Evolutionary conservation across 164 flowering plant species (phyloP), one percentile per base, ranked within the genome.

Genomic region (Sextonia rubra): DNA sequence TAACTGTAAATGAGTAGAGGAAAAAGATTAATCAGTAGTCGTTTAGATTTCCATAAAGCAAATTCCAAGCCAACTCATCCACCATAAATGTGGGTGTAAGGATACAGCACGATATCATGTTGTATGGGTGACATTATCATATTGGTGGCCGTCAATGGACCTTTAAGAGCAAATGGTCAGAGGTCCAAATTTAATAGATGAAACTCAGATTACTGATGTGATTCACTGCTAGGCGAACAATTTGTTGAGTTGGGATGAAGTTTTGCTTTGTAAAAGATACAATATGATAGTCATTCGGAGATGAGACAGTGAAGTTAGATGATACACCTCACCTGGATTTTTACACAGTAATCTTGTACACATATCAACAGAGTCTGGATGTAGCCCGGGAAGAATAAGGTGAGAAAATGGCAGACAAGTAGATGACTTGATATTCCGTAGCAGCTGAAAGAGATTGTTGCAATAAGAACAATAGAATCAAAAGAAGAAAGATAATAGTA

Each of bases 351-450:
- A 75, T 66, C 82, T 85, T 63, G 77, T 75, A 75, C 90, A 89
- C 71, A 89, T 71, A 75, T 89, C 89, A 47, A 87, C 71, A 74
- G 81, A 89, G 30, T 85, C 85, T 15, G 82, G 79, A 67, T 86
- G 79, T 81, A 87, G 60, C 14, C 60, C 67, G 14, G 80, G 81
- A 73, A 79, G 80, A 65, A 83, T 65, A 11, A 69, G 66, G 47
- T 71, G 74, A 72, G 86, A 83, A 75, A 86, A 89, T 47, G 93
- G 93, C 66, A 85, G 85, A 69, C 61, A 9, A 56, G 63, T 72
- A 76, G 78, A 78, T n/a, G 76, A 75, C 70, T 76, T 86, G 74
- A 87, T 89, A 49, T 82, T 85, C 80, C 72, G 80, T 48, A 86
- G 77, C 61, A 89, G 64, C 93, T 85, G 84, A 56, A 66, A 24